Evolutionary conservation across 352 stramenopile genomes (phyloP).

Genomic region (Phytophthora foliorum): DNA sequence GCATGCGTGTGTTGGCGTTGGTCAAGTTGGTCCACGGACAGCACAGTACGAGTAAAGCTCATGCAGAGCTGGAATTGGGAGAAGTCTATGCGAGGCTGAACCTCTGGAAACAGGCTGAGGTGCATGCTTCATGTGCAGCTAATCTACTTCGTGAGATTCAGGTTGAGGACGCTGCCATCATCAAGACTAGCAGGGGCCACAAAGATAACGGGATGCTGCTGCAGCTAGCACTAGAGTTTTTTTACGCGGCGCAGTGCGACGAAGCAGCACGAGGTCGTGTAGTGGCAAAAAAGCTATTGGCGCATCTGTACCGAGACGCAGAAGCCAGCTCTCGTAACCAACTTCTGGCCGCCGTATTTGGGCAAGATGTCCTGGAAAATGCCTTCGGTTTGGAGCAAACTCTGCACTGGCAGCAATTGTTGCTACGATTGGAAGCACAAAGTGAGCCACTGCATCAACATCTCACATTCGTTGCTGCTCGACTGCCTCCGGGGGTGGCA

Average conservation of each 20-base stretch:
- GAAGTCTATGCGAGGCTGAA: slow-evolving; percentile 66
- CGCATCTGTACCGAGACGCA: slow-evolving; percentile 15
- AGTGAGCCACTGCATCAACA: slow-evolving; percentile 52
- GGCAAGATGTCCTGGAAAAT: slow-evolving; percentile 16
- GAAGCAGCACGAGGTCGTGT: slow-evolving; percentile 33
- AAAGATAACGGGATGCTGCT: slow-evolving; percentile 28
- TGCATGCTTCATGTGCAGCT: slow-evolving; percentile 48
- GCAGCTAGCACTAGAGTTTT: slow-evolving; percentile 32
- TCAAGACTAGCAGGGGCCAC: slow-evolving; percentile 5
- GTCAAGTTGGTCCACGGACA: slow-evolving; percentile 59
- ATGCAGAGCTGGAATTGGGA: slow-evolving; percentile 62
- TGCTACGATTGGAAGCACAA: slow-evolving; percentile 51
- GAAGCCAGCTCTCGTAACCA: slow-evolving; percentile 12
- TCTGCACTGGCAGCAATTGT: slow-evolving; percentile 73
- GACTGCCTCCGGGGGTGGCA: slow-evolving; percentile 30
- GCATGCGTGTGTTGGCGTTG: slow-evolving; percentile 67
- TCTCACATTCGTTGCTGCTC: slow-evolving; percentile 38
- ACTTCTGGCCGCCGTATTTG: slow-evolving; percentile 26
- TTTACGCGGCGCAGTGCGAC: slow-evolving; percentile 38
- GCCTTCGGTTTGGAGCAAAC: slow-evolving; percentile 41
- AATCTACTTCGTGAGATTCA: slow-evolving; percentile 53
- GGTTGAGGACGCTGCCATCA: neutral
- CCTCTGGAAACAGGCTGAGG: slow-evolving; percentile 77
- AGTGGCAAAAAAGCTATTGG: slow-evolving; percentile 12
- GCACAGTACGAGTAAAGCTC: slow-evolving; percentile 46